Percentiles rank a stretch among this genome's conserved stretches.
These are phyloP conservation scores for Penicillium sp. DNA, from an alignment of 2,329 filamentous ascomycete species.

Conservation along the genomic window DNA sequence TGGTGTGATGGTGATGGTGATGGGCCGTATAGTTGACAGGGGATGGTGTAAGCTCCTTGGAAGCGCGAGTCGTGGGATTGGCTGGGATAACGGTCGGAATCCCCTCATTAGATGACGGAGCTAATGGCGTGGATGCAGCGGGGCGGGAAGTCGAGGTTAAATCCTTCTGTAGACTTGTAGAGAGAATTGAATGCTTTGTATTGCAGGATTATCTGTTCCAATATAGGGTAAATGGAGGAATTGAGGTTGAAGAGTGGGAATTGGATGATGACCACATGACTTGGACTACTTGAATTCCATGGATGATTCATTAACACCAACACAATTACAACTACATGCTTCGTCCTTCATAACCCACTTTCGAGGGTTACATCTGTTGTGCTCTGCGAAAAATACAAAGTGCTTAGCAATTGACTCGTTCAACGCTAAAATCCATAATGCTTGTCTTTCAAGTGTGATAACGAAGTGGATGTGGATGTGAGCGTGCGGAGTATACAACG, in stretches of 20 bases:
- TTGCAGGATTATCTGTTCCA: background rate
- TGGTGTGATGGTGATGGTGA: slow-evolving; percentile 8
- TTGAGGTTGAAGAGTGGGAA: slow-evolving; percentile 1
- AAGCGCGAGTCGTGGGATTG: slow-evolving; percentile 20
- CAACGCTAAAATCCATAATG: background rate
- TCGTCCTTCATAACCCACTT: background rate
- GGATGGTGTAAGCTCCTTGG: slow-evolving; percentile 8
- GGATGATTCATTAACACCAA: background rate
- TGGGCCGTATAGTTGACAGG: slow-evolving; percentile 15
- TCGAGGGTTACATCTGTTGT: background rate
- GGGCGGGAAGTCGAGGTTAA: background rate
- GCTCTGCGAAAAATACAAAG: background rate
- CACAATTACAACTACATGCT: background rate
- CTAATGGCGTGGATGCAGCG: background rate
- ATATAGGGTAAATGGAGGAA: background rate
- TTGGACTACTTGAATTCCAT: slow-evolving; percentile 3
- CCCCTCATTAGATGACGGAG: slow-evolving; percentile 20
- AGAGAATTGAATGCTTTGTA: background rate
- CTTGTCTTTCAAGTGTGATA: slow-evolving; percentile 1
- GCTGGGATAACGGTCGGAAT: slow-evolving; percentile 18
- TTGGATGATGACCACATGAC: slow-evolving; percentile 25
- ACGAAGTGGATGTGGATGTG: background rate
- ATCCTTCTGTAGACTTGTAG: background rate
- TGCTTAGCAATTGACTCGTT: background rate
- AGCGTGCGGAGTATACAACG: slow-evolving; percentile 1